Evolutionary conservation across 192 early-diverging fungal genomes (phyloP), one percentile per base, ranked within the genome.

Genomic region (Umbelopsis isabellina): DNA sequence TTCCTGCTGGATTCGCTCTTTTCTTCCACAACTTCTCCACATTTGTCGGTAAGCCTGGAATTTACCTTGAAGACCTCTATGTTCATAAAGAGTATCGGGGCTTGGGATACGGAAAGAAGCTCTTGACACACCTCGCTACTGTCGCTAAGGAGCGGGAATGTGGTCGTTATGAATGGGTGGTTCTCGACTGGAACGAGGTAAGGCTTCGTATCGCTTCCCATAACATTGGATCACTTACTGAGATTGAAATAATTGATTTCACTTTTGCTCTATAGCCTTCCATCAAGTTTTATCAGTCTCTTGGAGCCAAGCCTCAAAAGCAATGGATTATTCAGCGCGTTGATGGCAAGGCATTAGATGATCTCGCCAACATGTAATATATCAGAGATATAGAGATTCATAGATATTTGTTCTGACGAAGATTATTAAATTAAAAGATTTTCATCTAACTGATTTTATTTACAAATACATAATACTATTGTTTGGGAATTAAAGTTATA

Each of bases 31-130:
- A 94, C 81, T 97, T 91, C 71, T 89, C 86, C 20, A 92, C 92
- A 1, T 93, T 89, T 80, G 68, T 85, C 15, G 92, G 86, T 0
- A 70, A 79, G 23, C 92, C 91, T 0, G 95, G 93, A 11, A 77
- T 97, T 21, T 95, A 97, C 74, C 82, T 97, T 9, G 95, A 95
- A 72, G 95, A 95, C 74, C 82, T 97, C 27, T 93, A 86, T 80
- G 91, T 97, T 15, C 46, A 75, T 21, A 67, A 75, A 30, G 87
- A 87, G 71, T 90, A 72, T 44, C 84, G 95, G 12, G 86, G 85
- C 0, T 72, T 84, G 41, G 90, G 91, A 7, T 74, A 94, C 10
- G 95, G 95, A 8, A 89, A 82, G 71, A 73, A 75, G 9, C 75
- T 96, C 67, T 74, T 97, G 68, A 78, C 74, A 23, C 83, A 91